A percentile compares a stretch with the other conserved stretches of the same genome.
phyloP scores from a whole-genome alignment of 148 eudicot species.

The Drosera capensis region DNA sequence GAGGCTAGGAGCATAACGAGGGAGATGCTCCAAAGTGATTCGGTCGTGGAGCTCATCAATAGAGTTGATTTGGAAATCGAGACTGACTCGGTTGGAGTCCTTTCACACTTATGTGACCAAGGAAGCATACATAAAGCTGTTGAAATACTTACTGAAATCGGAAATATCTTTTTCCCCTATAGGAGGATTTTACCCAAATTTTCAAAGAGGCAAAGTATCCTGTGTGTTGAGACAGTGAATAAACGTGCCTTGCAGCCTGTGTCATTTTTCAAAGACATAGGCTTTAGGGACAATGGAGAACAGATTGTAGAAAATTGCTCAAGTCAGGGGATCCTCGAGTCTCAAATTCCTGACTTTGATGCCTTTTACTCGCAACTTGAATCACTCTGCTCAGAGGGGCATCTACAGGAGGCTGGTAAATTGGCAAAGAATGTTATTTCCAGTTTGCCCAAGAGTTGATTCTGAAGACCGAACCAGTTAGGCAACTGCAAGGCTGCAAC shows the following conservation, averaged over 20 bases:
- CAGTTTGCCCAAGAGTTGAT: slow-evolving; percentile 4
- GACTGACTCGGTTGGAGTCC: slow-evolving; percentile 49
- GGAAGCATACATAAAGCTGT: slow-evolving; percentile 63
- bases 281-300: too few species aligned
- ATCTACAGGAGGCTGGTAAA: slow-evolving; percentile 37
- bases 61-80: slow-evolving; percentile 36
- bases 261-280: too few species aligned
- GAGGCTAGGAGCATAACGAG: slow-evolving; percentile 62
- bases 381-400: slow-evolving; percentile 51
- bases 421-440: slow-evolving; percentile 33
- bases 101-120: slow-evolving; percentile 53
- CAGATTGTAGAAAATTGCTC: slow-evolving; percentile 4
- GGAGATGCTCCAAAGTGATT: slow-evolving; percentile 66
- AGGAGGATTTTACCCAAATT: slow-evolving; percentile 13
- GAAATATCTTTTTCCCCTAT: slow-evolving; percentile 33
- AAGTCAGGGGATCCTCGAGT: slow-evolving; percentile 5
- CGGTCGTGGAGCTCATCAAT: slow-evolving; percentile 33
- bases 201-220: slow-evolving; percentile 9
- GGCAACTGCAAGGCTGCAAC: too few species aligned
- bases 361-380: slow-evolving; percentile 39
- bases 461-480: too few species aligned
- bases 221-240: too few species aligned
- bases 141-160: slow-evolving; percentile 64
- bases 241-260: too few species aligned
- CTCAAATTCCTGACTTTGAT: slow-evolving; percentile 22